Percentiles rank a stretch among this genome's conserved stretches.
These are phyloP conservation scores for Fusarium torulosum DNA, from an alignment of 2,329 filamentous ascomycete genomes.

Conservation along the genomic window DNA sequence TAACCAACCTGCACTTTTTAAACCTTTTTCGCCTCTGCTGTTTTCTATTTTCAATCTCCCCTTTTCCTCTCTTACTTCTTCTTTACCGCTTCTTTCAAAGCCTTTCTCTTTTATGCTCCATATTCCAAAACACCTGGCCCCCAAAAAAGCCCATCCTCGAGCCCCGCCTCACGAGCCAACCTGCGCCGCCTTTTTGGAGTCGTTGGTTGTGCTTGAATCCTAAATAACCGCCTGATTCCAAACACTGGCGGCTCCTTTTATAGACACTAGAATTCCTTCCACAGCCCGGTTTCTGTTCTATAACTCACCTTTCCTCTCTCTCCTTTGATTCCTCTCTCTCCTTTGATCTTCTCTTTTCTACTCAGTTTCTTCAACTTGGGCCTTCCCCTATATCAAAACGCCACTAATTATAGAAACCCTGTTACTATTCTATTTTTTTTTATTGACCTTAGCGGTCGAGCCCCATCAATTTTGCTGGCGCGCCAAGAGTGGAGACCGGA, in stretches of 20 bases:
- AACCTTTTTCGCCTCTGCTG: too few species aligned
- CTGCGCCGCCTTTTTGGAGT: constrained; percentile 29
- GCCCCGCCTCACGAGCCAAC: constrained; percentile 39
- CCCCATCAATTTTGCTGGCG: constrained; percentile 19
- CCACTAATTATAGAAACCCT: constrained; percentile 31
- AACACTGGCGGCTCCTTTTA: constrained; percentile 23
- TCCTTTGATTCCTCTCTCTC: not conserved
- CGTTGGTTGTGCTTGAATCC: constrained; percentile 30
- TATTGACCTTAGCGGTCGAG: constrained; percentile 16
- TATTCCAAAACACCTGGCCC: constrained; percentile 22
- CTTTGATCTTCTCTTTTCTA: not conserved
- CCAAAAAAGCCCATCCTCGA: constrained; percentile 11
- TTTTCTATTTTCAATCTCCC: not conserved
- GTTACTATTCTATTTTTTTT: constrained; percentile 14
- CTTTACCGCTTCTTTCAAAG: not conserved
- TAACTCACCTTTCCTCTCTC: not conserved
- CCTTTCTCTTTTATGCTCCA: constrained; percentile 1
- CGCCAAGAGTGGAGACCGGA: constrained; percentile 48
- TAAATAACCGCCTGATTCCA: constrained; percentile 27
- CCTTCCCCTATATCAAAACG: constrained; percentile 28
- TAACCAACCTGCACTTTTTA: too few species aligned
- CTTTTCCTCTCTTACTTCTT: not conserved
- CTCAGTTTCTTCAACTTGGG: not conserved
- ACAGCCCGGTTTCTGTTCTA: not conserved
- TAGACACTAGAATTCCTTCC: not conserved